phyloP scores from a whole-genome alignment of 169 alveolate genomes.

The Plasmodium coatneyi region DNA sequence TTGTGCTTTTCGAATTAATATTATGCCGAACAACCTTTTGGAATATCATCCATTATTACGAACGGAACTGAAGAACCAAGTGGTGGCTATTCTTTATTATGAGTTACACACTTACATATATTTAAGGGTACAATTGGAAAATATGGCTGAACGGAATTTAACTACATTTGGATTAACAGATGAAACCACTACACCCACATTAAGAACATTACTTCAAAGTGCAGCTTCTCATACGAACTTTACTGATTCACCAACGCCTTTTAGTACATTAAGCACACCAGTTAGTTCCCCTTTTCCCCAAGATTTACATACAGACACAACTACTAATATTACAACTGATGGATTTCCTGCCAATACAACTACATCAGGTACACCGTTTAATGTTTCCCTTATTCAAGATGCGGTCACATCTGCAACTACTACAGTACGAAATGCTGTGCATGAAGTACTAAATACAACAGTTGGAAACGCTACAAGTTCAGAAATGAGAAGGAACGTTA shows the following conservation, averaged over 20 bases:
- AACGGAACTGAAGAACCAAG: neutral
- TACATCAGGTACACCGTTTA: neutral
- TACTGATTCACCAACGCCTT: neutral
- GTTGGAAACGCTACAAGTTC: neutral
- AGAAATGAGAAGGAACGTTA: neutral
- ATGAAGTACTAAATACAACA: neutral
- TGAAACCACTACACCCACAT: neutral
- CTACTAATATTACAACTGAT: neutral
- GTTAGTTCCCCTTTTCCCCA: neutral
- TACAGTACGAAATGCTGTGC: neutral
- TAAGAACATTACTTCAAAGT: neutral
- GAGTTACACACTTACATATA: neutral
- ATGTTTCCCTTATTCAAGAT: neutral
- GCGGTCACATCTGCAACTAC: neutral
- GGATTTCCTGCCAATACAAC: neutral
- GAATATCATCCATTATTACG: neutral
- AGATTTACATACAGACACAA: neutral
- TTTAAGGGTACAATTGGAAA: neutral
- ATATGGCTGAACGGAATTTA: conserved; percentile 18
- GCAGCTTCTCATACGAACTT: neutral
- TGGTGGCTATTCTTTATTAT: neutral
- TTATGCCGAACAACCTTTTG: neutral
- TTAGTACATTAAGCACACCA: neutral
- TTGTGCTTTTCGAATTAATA: neutral
- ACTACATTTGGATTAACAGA: neutral